A percentile compares a stretch with the other conserved stretches of the same genome.
phyloP scores from a whole-genome alignment of 352 stramenopile genomes.

The Pythium diclinum region DNA sequence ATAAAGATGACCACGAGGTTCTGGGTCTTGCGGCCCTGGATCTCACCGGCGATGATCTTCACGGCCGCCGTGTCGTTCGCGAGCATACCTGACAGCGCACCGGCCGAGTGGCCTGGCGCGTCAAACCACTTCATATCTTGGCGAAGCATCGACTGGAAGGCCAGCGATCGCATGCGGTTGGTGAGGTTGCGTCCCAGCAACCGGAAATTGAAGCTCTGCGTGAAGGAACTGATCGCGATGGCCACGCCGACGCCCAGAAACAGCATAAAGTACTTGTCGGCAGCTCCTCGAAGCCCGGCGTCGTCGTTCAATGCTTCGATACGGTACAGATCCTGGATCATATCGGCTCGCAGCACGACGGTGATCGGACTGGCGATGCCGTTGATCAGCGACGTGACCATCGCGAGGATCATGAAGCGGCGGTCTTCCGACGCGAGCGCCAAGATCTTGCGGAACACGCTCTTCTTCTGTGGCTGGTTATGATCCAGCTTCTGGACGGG shows the following conservation, averaged over 20 bases:
- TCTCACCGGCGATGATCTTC: slow-evolving; percentile 42
- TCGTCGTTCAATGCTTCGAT: slow-evolving; percentile 20
- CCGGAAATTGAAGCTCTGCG: slow-evolving; percentile 21
- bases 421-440: slow-evolving; percentile 18
- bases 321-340: slow-evolving; percentile 26
- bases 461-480: background rate
- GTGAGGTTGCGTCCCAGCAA: slow-evolving; percentile 43
- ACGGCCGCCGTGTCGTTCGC: slow-evolving; percentile 58
- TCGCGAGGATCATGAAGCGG: slow-evolving; percentile 19
- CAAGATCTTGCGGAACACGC: slow-evolving; percentile 20
- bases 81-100: slow-evolving; percentile 46
- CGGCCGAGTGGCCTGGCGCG: slow-evolving; percentile 44
- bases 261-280: slow-evolving; percentile 27
- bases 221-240: slow-evolving; percentile 19
- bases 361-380: slow-evolving; percentile 21
- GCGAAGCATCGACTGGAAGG: slow-evolving; percentile 49
- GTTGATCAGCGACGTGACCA: slow-evolving; percentile 24
- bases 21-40: slow-evolving; percentile 27
- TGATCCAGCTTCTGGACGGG: background rate
- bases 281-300: slow-evolving; percentile 4
- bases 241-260: slow-evolving; percentile 15
- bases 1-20: slow-evolving; percentile 27
- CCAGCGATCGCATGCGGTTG: slow-evolving; percentile 26
- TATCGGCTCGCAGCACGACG: slow-evolving; percentile 22
- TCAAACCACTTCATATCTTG: slow-evolving; percentile 79